These are phyloP conservation scores for Sicyos edulis DNA, from an alignment of 306 rosid genomes.

Conservation along the genomic window DNA sequence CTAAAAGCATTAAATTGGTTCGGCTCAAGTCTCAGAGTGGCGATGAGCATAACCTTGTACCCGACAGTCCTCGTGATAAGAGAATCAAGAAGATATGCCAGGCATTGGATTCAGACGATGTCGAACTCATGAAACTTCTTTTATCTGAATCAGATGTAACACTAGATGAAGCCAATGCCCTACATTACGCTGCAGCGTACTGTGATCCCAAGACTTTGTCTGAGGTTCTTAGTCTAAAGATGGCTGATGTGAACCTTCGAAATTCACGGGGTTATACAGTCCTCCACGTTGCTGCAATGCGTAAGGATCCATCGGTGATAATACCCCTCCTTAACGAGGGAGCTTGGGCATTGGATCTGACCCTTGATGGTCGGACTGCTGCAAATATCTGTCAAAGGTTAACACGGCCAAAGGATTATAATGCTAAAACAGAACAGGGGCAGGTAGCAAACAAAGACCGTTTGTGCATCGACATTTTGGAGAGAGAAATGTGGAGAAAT, in stretches of 20 bases:
- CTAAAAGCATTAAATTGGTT: slow-evolving; percentile 29
- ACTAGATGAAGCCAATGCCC: slow-evolving; percentile 40
- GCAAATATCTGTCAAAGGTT: slow-evolving; percentile 43
- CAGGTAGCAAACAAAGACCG: slow-evolving; percentile 41
- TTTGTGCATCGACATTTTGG: slow-evolving; percentile 44
- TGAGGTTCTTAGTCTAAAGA: slow-evolving; percentile 36
- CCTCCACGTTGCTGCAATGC: slow-evolving; percentile 48
- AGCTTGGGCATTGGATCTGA: slow-evolving; percentile 37
- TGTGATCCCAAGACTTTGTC: slow-evolving; percentile 43
- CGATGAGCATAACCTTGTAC: slow-evolving; percentile 11
- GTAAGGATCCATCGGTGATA: slow-evolving; percentile 40
- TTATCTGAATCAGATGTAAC: slow-evolving; percentile 35
- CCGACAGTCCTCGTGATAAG: slow-evolving; percentile 32
- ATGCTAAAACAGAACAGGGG: slow-evolving; percentile 36
- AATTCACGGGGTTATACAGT: slow-evolving; percentile 40
- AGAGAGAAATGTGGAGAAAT: slow-evolving; percentile 42
- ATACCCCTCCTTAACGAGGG: slow-evolving; percentile 41
- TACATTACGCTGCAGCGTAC: slow-evolving; percentile 46
- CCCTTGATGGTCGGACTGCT: slow-evolving; percentile 40
- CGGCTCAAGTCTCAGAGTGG: slow-evolving; percentile 24
- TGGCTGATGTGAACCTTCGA: slow-evolving; percentile 42
- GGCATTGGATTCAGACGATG: slow-evolving; percentile 45
- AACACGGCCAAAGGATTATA: slow-evolving; percentile 47
- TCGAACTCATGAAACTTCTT: slow-evolving; percentile 42
- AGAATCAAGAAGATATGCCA: slow-evolving; percentile 38